These are phyloP conservation scores for Solanum peruvianum DNA, from an alignment of 257 asterid species.

Conservation along the genomic window DNA sequence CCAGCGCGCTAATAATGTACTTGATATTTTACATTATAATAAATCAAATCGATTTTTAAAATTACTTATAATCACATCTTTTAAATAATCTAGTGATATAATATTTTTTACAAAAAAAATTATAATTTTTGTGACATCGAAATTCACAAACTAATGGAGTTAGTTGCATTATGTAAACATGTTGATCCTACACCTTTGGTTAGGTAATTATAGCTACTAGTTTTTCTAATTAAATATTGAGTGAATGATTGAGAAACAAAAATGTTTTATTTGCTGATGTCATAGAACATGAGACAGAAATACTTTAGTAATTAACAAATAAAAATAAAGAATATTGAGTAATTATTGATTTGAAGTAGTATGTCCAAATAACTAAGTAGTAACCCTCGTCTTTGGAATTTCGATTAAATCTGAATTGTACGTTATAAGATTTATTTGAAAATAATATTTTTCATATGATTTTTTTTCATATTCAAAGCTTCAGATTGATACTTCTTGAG, in stretches of 20 bases:
- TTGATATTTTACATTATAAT: background rate
- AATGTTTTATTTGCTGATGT: background rate
- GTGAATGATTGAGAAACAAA: background rate
- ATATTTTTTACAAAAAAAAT: background rate
- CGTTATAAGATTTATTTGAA: fast-evolving
- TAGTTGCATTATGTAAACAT: background rate
- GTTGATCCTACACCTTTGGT: background rate
- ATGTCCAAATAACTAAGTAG: background rate
- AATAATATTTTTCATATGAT: too few relatives aligned
- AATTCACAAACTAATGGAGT: background rate
- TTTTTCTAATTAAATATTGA: background rate
- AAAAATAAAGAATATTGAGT: background rate
- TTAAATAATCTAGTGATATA: background rate
- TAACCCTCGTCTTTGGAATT: too few relatives aligned
- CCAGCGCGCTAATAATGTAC: background rate
- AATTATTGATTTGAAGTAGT: background rate
- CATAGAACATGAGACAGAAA: background rate
- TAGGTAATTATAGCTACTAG: background rate
- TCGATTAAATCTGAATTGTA: too few relatives aligned
- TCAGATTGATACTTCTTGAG: fast-evolving
- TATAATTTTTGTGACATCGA: background rate
- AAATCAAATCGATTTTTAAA: background rate
- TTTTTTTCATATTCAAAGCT: fast-evolving
- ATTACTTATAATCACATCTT: background rate
- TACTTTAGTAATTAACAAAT: background rate